Evolutionary conservation across 2,329 filamentous ascomycete genomes (phyloP).

Genomic region (Zasmidium cellare): DNA sequence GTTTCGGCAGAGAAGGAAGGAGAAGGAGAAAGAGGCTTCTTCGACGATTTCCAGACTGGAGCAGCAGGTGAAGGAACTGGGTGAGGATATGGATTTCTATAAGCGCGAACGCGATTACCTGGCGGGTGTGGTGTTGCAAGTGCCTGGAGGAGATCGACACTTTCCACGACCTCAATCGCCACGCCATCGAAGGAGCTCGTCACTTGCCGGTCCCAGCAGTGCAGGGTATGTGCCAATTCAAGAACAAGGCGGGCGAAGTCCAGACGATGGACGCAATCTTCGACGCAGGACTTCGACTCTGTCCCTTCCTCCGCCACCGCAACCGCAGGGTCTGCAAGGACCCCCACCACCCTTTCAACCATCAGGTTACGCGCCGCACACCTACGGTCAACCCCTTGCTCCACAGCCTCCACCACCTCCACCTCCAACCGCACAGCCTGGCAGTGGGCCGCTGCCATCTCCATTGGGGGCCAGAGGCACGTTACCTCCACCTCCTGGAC

Average conservation of each 20-base stretch:
- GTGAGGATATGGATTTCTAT: conserved; percentile 72
- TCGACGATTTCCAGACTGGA: conserved; percentile 69
- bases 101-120: conserved; percentile 71
- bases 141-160: conserved; percentile 52
- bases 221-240: conserved; percentile 22
- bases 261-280: conserved; percentile 29
- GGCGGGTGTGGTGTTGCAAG: conserved; percentile 63
- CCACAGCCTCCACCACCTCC: conserved; percentile 21
- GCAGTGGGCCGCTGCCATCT: conserved; percentile 21
- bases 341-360: conserved; percentile 9
- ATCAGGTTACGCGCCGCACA: conserved; percentile 20
- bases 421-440: conserved; percentile 12
- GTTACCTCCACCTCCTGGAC: conserved; percentile 13
- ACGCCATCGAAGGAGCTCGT: conserved; percentile 31
- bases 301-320: conserved; percentile 25
- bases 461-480: conserved; percentile 17
- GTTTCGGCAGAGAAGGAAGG: conserved; percentile 79
- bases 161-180: conserved; percentile 48
- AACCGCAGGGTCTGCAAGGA: conserved; percentile 4
- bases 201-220: conserved; percentile 10
- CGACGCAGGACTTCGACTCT: conserved; percentile 29
- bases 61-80: conserved; percentile 65
- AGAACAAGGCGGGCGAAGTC: conserved; percentile 26
- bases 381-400: conserved; percentile 21
- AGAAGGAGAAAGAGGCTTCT: conserved; percentile 73